Conservation (phyloP, 176 grass and related monocot species). For the Hordeum marinum region DNA sequence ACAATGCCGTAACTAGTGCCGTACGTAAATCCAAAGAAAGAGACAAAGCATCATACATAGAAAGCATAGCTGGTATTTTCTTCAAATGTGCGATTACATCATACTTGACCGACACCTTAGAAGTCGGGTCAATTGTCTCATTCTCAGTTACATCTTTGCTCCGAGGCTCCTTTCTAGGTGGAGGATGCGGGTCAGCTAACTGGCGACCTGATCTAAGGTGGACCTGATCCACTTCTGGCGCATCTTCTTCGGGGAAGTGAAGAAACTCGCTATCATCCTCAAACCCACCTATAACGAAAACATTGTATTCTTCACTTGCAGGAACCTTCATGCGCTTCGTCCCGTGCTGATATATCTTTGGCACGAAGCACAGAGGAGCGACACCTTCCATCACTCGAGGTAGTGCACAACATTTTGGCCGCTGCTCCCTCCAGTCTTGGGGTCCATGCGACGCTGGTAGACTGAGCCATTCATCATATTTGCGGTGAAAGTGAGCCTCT, state of each 20-base stretch:
- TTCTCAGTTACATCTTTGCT: neutral
- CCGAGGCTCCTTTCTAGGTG: no score
- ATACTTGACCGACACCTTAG: neutral
- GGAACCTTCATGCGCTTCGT: no score
- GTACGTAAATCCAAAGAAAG: neutral
- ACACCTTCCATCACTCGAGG: no score
- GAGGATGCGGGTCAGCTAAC: neutral
- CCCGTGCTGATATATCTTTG: no score
- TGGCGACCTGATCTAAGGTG: neutral
- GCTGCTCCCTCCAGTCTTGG: no score
- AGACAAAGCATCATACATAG: neutral
- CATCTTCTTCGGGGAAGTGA: neutral
- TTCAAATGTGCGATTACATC: neutral
- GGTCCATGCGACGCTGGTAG: no score
- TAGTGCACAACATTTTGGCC: no score
- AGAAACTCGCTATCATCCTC: neutral
- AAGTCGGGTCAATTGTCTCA: neutral
- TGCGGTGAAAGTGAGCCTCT: no score
- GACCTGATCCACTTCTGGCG: neutral
- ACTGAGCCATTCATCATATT: no score
- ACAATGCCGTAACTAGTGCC: neutral
- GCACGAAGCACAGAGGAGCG: no score
- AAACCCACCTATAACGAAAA: neutral
- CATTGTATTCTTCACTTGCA: neutral
- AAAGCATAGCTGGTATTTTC: neutral